These are phyloP conservation scores for Monilinia laxa DNA, from an alignment of 2,329 filamentous ascomycete genomes.

Conservation along the genomic window DNA sequence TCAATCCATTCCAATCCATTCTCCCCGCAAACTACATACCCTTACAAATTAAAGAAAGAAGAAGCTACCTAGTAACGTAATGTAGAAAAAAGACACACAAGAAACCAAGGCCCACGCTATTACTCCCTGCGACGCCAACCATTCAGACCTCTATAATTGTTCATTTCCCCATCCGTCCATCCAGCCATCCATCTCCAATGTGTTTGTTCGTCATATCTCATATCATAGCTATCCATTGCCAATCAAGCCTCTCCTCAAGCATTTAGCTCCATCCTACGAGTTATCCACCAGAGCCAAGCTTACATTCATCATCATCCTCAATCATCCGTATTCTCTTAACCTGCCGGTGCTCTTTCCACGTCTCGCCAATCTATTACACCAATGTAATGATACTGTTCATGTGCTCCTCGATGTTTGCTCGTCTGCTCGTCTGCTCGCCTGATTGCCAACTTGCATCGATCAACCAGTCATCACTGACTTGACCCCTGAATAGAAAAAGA, in stretches of 20 bases:
- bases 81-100: neutral
- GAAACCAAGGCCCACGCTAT: neutral
- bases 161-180: neutral
- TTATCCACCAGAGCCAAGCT: neutral
- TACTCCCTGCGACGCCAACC: slow-evolving; percentile 1
- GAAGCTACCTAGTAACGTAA: neutral
- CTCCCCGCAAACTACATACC: neutral
- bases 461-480: neutral
- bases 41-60: neutral
- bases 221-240: slow-evolving; percentile 1
- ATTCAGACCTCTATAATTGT: slow-evolving; percentile 5
- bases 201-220: slow-evolving; percentile 11
- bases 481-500: neutral
- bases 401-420: neutral
- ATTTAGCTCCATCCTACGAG: neutral
- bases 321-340: neutral
- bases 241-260: neutral
- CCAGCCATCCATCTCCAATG: slow-evolving; percentile 1
- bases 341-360: neutral
- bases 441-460: neutral
- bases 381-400: neutral
- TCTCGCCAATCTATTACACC: neutral
- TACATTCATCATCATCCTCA: neutral
- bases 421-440: neutral
- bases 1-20: neutral